These are phyloP conservation scores for Pyrus communis DNA, from an alignment of 306 rosid species.

Conservation along the genomic window DNA sequence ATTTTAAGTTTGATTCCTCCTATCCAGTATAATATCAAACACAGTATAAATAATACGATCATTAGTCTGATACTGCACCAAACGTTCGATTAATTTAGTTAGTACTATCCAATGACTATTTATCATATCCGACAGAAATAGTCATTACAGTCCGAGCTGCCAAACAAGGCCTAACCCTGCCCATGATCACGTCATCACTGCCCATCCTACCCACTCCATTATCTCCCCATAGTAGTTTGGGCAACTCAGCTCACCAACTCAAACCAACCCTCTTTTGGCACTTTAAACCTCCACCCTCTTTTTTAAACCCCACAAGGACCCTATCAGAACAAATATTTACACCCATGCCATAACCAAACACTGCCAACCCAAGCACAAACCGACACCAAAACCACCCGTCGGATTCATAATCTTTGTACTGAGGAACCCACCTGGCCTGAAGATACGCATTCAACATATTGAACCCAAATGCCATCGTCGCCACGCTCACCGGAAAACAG, in stretches of 20 bases:
- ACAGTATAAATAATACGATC: too few species aligned
- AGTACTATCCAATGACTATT: too few species aligned
- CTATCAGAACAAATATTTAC: constrained; percentile 61
- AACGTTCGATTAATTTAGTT: too few species aligned
- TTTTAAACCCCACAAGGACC: constrained; percentile 49
- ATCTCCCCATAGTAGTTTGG: constrained; percentile 80
- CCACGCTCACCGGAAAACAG: constrained; percentile 52
- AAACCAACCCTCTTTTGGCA: constrained; percentile 68
- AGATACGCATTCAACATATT: constrained; percentile 56
- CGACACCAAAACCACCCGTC: constrained; percentile 44
- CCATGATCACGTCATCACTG: constrained; percentile 71
- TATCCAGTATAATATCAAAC: too few species aligned
- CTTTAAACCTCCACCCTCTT: constrained; percentile 55
- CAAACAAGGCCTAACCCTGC: constrained; percentile 58
- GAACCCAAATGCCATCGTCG: constrained; percentile 43
- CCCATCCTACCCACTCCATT: constrained; percentile 86
- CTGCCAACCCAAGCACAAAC: constrained; percentile 27
- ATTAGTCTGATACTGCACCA: too few species aligned
- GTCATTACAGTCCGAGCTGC: too few species aligned
- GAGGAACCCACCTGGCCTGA: constrained; percentile 61
- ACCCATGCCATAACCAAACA: constrained; percentile 49
- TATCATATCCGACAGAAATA: too few species aligned
- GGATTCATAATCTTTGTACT: constrained; percentile 30
- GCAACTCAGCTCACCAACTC: constrained; percentile 67
- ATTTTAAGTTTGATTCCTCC: too few species aligned